Base-by-base conservation (phyloP, 2,329 filamentous ascomycete genomes). In the Didymella pinodella region DNA sequence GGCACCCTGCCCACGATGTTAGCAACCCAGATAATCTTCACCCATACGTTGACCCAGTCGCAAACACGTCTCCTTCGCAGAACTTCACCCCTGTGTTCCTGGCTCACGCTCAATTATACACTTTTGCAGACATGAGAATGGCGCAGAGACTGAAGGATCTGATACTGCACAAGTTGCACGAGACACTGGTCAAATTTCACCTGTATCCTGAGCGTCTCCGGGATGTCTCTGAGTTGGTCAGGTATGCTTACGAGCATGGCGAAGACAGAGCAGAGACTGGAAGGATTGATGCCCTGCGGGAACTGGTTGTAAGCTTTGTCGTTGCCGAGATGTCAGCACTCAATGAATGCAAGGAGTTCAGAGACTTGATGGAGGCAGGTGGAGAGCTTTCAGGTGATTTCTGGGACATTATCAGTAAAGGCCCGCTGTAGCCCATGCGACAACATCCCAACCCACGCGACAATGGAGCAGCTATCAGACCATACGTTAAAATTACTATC, bases 101-200 rank as follows among this genome's bases (percentile, higher is more conserved):
- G 1, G 73, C 69, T 8, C 70, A 76, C 40, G 71, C 72, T 18
- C 65, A 66, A 2, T 62, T 76, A 1, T 76, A 75, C 46, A 64
- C 57, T 0, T 67, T 76, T 48, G 68, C 72, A 0, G 57, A 66
- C 11, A 51, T 69, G 54, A 63, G 58, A 11, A 59, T 73, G 28
- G 62, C 74, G 4, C 29, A 52, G 3, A 64, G 67, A 22, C 67
- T 76, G 1, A 68, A 62, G 41, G 55, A 54, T 1, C 61, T 74
- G 4, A 55, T 63, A 1, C 57, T 76, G 2, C 16, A 70, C n/a
- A 75, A 71, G 43, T 57, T 75, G n/a, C 68, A 75, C 40, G 61
- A 56, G 16, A 72, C 69, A 3, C 62, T 76, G 1, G 40, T 65
- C 10, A 25, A 11, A 5, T 75, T 75, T 57, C 45, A 67, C 20